Conservation (phyloP, 1,139 yeast genomes). For the Wickerhamomyces sp. region DNA sequence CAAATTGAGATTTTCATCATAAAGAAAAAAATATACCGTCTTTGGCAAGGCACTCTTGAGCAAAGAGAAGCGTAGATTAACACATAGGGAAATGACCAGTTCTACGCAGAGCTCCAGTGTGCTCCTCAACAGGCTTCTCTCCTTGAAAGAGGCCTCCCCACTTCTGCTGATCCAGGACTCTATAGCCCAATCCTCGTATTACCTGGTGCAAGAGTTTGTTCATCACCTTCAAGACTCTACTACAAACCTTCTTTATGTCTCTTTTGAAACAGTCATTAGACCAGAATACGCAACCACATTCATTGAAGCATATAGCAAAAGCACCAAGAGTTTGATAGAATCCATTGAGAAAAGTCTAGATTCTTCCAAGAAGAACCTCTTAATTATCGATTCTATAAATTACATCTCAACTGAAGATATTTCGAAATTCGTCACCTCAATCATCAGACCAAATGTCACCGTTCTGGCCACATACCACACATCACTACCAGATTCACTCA, state of each 20-base stretch:
- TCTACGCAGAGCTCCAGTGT: conserved; percentile 52
- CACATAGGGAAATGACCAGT: conserved; percentile 25
- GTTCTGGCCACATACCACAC: conserved; percentile 62
- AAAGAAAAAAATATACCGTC: no score
- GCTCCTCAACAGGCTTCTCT: conserved; percentile 54
- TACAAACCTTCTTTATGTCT: conserved; percentile 42
- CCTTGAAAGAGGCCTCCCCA: conserved; percentile 69
- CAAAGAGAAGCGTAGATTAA: no score
- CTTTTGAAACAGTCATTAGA: conserved; percentile 54
- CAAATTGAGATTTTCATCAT: no score
- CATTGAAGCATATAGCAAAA: conserved; percentile 39
- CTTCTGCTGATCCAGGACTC: conserved; percentile 67
- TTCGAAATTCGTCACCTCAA: conserved; percentile 46
- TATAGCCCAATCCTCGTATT: conserved; percentile 58
- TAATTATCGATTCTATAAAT: conserved; percentile 65
- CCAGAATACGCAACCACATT: conserved; percentile 49
- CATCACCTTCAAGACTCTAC: conserved; percentile 30
- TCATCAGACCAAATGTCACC: conserved; percentile 50
- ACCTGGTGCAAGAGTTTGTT: conserved; percentile 53
- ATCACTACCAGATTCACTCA: conserved; percentile 35
- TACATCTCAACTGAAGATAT: conserved; percentile 45
- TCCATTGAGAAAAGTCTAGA: conserved; percentile 25
- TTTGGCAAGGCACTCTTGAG: no score
- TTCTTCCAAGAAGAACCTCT: conserved; percentile 18
- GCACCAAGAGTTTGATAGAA: conserved; percentile 25